Evolutionary conservation across 2,329 filamentous ascomycete genomes (phyloP), one percentile per base, ranked within the genome.

Genomic region (Fusarium acutatum): DNA sequence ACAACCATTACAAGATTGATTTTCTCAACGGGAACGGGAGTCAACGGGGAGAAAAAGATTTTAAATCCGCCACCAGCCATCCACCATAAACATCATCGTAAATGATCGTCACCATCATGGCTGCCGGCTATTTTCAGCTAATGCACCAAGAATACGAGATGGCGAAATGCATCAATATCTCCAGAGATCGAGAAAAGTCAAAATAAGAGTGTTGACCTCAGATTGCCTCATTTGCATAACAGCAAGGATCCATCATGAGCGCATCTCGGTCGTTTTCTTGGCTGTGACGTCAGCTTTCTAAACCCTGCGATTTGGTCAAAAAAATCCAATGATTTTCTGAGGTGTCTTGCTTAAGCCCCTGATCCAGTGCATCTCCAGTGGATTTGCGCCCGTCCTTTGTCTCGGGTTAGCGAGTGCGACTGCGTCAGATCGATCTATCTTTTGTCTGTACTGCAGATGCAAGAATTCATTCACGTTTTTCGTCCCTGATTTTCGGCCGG

Each of bases 261-360:
- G 54, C 41, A 67, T 60, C 35, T 71, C 58, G 53, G 60, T 44
- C 61, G 38, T 64, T 69, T 63, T 62, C 67, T 62, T 62, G 24
- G 66, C 34, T 40, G 60, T 77, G 75, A 77, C 75, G 75, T 77
- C 75, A 77, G 67, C 24, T 52, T 53, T 60, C 52, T 58, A 66
- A 41, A 35, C 64, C 64, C 38, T 67, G 63, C 53, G 53, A 40
- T 49, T 20, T 54, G 24, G 34, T 30, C 11, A 8, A 32, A 32
- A 32, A 30, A 58, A 28, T 58, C 49, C 35, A 63, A 46, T 50
- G 37, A 11, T 65, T 49, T 28, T 66, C 53, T 61, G 26, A 28
- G 24, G 9, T 46, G 64, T 56, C 63, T 57, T 67, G 68, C 40
- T 28, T 15, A 34, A 40, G n/a, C 30, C 64, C 65, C 59, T 50